Conservation (phyloP, 2,329 filamentous ascomycete genomes). For the Xylariaceae sp. region DNA sequence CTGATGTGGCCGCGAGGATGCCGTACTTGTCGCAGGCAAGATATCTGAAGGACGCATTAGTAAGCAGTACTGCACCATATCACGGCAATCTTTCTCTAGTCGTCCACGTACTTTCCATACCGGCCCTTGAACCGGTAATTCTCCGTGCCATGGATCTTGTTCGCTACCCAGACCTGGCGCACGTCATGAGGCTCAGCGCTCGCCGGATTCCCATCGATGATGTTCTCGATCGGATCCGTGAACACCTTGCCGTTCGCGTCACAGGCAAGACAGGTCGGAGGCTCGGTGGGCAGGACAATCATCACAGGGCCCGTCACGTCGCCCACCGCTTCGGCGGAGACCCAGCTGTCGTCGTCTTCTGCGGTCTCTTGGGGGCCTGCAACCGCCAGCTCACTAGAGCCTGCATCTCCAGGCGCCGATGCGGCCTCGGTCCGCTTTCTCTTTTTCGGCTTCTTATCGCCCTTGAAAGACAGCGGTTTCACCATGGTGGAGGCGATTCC, state of each 20-base stretch:
- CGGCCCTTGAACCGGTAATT: constrained; percentile 82
- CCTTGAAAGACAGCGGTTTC: constrained; percentile 90
- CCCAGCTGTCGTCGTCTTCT: constrained; percentile 80
- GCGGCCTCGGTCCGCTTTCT: constrained; percentile 62
- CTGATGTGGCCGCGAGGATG: constrained; percentile 66
- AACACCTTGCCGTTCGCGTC: constrained; percentile 87
- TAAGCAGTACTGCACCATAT: not conserved
- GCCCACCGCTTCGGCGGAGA: constrained; percentile 66
- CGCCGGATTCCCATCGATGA: constrained; percentile 73
- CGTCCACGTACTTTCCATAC: constrained; percentile 65
- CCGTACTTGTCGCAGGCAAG: constrained; percentile 82
- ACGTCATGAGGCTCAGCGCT: constrained; percentile 95
- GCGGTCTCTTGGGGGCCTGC: constrained; percentile 29
- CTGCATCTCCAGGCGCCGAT: constrained; percentile 19
- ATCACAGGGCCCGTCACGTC: constrained; percentile 81
- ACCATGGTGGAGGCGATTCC: too few species aligned
- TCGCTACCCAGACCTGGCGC: constrained; percentile 91
- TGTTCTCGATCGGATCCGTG: constrained; percentile 74
- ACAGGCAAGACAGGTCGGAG: constrained; percentile 71
- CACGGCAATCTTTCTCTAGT: not conserved
- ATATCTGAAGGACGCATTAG: constrained; percentile 50
- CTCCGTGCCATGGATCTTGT: constrained; percentile 74
- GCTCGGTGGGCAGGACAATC: constrained; percentile 71
- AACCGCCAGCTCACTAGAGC: constrained; percentile 33
- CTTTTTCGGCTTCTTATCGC: constrained; percentile 93